A percentile compares a stretch with the other conserved stretches of the same genome.
Conservation (phyloP, 1,284 basidiomycete species). For the Leccinum laetum region DNA sequence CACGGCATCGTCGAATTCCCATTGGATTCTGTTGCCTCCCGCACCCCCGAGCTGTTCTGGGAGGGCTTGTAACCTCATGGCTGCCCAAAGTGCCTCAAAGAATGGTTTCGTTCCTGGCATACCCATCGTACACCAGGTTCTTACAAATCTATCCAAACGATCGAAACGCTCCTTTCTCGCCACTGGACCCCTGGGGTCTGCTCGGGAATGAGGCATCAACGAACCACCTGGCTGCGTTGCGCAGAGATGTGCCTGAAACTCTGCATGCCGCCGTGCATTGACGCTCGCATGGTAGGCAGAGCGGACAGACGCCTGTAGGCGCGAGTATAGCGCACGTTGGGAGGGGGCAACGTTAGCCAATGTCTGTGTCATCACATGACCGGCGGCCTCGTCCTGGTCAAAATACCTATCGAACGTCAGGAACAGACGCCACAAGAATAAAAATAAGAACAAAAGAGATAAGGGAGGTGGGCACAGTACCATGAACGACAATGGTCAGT, state of each 20-base stretch:
- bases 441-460: neutral
- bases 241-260: constrained; percentile 74
- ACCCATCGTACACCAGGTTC: constrained; percentile 75
- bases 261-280: constrained; percentile 65
- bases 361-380: constrained; percentile 75
- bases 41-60: no score
- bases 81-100: constrained; percentile 74
- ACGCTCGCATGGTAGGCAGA: constrained; percentile 74
- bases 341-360: constrained; percentile 73
- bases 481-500: constrained; percentile 72
- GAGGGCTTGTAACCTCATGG: constrained; percentile 41
- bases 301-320: constrained; percentile 74
- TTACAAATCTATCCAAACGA: constrained; percentile 66
- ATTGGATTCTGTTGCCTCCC: no score
- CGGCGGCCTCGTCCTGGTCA: constrained; percentile 71
- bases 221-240: constrained; percentile 74
- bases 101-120: constrained; percentile 83
- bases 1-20: no score
- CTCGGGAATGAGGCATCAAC: constrained; percentile 65
- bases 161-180: constrained; percentile 77
- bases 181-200: constrained; percentile 53
- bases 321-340: constrained; percentile 74
- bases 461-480: constrained; percentile 36
- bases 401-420: constrained; percentile 60
- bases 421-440: neutral